Evolutionary conservation across 352 stramenopile genomes (phyloP), one percentile per base, ranked within the genome.

Genomic region (Thraustochytrium striatum): DNA sequence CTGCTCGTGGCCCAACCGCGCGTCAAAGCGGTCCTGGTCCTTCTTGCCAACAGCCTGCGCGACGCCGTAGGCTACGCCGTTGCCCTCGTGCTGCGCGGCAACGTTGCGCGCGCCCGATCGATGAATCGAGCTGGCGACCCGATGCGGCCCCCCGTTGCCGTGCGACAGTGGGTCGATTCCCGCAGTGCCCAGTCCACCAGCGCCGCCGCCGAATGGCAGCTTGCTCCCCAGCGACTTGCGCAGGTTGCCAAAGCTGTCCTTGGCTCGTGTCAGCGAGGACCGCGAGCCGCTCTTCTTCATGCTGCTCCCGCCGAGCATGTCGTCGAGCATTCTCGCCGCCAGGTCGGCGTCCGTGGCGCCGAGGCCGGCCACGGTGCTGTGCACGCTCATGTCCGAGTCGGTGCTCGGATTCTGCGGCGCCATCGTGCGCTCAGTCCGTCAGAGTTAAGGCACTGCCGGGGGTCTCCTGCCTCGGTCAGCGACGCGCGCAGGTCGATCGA

Each of bases 11-110:
- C 65, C 65, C 11, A 75, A 32, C 13, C 65, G 65, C 1, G 61
- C 39, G 65, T 75, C 65, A 38, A 55, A 75, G 43, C 65, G 43
- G 65, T 75, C 65, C 52, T 75, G 65, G 50, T 75, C 65, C 47
- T 75, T 75, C 50, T 75, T 75, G 65, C 65, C 65, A 16, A 61
- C 39, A 32, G 65, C 65, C 52, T 75, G 65, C 11, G 65, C 65
- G 25, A 61, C 65, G 50, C 65, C 65, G 50, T 75, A 75, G 41
- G 58, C 41, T 7, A 75, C 11, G n/a, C 30, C 32, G 32, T 25
- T 19, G 9, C 16, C 44, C 41, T 75, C 65, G 52, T 62, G 52
- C 41, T 75, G 44, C 3, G 52, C 43, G 65, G 52, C 39, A 5
- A 75, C 11, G 33, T 75, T 75, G 25, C 52, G 33, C 19, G 52